These are phyloP conservation scores for Sonneratia caseolaris DNA, from an alignment of 345 rosid species.

Conservation along the genomic window DNA sequence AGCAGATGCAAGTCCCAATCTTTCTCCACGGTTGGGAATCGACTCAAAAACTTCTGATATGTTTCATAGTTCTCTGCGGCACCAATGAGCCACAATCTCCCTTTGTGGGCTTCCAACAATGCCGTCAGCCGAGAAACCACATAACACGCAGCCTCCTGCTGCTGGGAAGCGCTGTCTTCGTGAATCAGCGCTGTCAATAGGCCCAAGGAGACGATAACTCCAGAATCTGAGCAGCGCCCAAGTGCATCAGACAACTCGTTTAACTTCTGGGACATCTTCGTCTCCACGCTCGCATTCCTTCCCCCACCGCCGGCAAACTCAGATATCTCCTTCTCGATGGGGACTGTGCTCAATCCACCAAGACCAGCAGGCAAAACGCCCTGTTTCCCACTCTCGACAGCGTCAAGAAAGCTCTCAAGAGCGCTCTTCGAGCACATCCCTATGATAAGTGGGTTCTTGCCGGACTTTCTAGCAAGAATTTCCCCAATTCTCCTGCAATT, in stretches of 20 bases:
- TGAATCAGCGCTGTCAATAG: constrained; percentile 34
- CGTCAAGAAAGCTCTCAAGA: background rate
- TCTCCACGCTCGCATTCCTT: background rate
- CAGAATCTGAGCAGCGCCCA: background rate
- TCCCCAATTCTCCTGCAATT: constrained; percentile 27
- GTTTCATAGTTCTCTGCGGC: constrained; percentile 41
- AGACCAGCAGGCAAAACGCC: background rate
- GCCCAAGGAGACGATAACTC: constrained; percentile 37
- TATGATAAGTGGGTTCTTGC: constrained; percentile 1
- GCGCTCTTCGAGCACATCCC: background rate
- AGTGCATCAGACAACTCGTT: background rate
- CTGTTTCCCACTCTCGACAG: background rate
- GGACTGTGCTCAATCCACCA: background rate
- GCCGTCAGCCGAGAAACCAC: constrained; percentile 39
- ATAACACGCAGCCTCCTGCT: constrained; percentile 23
- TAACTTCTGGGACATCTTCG: background rate
- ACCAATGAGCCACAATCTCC: constrained; percentile 59
- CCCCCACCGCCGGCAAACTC: background rate
- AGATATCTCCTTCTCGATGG: background rate
- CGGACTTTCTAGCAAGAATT: constrained; percentile 36
- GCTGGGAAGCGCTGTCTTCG: constrained; percentile 1
- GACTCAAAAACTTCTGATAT: constrained; percentile 37
- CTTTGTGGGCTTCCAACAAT: constrained; percentile 26
- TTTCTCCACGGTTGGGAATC: constrained; percentile 47
- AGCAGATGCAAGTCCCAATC: constrained; percentile 79